phyloP scores from a whole-genome alignment of 805 yeast genomes.

The Candida ovalis region DNA sequence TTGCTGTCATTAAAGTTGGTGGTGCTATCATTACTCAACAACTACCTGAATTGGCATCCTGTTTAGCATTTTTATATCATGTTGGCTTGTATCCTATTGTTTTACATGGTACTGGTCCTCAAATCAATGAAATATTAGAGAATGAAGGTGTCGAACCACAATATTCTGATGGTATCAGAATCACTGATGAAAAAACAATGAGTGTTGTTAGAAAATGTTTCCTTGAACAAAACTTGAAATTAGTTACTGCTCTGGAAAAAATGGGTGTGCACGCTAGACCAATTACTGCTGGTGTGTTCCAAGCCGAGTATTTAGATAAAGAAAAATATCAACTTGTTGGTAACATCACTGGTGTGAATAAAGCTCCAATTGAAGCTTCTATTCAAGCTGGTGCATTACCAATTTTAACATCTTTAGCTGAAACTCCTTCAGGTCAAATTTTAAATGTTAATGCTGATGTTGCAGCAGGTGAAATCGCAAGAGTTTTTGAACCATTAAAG shows the following conservation, averaged over 20 bases:
- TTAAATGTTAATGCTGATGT: constrained; percentile 97
- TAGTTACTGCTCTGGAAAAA: constrained; percentile 93
- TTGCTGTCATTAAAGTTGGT: constrained; percentile 98
- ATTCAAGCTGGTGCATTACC: constrained; percentile 97
- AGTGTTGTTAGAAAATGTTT: constrained; percentile 93
- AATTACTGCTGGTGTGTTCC: constrained; percentile 95
- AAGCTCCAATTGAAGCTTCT: constrained; percentile 87
- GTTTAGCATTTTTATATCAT: constrained; percentile 93
- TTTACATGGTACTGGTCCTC: constrained; percentile 98
- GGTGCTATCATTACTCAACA: constrained; percentile 98
- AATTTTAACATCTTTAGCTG: constrained; percentile 93
- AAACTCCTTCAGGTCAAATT: constrained; percentile 94
- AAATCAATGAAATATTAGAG: constrained; percentile 90
- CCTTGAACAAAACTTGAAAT: constrained; percentile 88
- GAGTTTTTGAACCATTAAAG: constrained; percentile 95
- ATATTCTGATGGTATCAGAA: constrained; percentile 93
- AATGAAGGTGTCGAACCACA: constrained; percentile 94
- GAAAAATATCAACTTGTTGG: constrained; percentile 93
- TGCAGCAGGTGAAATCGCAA: constrained; percentile 96
- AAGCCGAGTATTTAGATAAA: constrained; percentile 87
- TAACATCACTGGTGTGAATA: constrained; percentile 78
- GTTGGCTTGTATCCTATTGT: constrained; percentile 97
- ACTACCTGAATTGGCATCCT: constrained; percentile 87
- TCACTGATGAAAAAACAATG: constrained; percentile 94
- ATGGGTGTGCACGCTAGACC: constrained; percentile 99